phyloP scores from a whole-genome alignment of 2,329 filamentous ascomycete species.

The Neospermospora avenae region DNA sequence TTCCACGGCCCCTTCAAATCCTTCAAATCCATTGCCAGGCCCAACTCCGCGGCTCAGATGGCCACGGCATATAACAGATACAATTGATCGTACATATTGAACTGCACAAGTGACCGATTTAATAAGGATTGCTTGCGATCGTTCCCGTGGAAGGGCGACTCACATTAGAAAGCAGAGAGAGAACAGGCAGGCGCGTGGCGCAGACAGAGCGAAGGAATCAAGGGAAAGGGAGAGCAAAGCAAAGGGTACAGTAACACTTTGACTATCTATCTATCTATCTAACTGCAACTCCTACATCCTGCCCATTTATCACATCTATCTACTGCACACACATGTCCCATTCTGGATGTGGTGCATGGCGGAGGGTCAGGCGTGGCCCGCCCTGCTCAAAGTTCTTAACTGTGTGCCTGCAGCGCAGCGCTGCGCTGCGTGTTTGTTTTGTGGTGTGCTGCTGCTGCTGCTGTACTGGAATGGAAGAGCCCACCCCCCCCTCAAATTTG shows the following conservation, averaged over 20 bases:
- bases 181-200: neutral
- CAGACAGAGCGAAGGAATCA: conserved; percentile 3
- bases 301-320: no score
- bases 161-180: conserved; percentile 6
- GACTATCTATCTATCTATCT: conserved; percentile 29
- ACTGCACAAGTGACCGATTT: conserved; percentile 32
- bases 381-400: neutral
- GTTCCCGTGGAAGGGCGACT: conserved; percentile 10
- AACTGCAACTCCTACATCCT: conserved; percentile 22
- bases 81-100: conserved; percentile 35
- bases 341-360: neutral
- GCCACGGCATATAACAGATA: conserved; percentile 30
- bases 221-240: neutral
- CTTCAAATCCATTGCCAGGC: conserved; percentile 7
- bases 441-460: neutral
- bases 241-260: conserved; percentile 37
- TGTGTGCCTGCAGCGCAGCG: neutral
- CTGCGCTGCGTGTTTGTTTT: neutral
- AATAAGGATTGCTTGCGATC: conserved; percentile 14
- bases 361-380: conserved; percentile 14
- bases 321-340: neutral
- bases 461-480: no score
- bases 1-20: conserved; percentile 10
- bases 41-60: conserved; percentile 24
- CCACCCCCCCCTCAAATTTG: conserved; percentile 3